phyloP scores from a whole-genome alignment of 805 yeast species.

The Schwanniomyces vanrijiae region DNA sequence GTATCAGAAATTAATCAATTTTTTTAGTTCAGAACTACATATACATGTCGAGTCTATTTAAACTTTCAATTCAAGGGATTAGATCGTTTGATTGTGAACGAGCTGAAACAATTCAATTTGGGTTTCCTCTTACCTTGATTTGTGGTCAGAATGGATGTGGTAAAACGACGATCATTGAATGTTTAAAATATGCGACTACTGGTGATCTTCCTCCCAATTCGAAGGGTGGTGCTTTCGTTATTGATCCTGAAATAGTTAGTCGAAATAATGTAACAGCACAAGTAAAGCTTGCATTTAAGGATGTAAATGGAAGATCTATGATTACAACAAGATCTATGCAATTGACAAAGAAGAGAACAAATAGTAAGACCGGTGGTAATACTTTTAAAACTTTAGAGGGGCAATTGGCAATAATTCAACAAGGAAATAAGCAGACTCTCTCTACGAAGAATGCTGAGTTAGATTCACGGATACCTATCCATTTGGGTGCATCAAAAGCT shows the following conservation, averaged over 20 bases:
- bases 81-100: slow-evolving; percentile 87
- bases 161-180: slow-evolving; percentile 93
- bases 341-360: slow-evolving; percentile 54
- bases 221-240: slow-evolving; percentile 93
- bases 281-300: slow-evolving; percentile 81
- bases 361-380: slow-evolving; percentile 36
- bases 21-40: not conserved
- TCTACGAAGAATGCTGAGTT: slow-evolving; percentile 83
- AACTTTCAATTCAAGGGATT: slow-evolving; percentile 70
- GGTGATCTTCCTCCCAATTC: slow-evolving; percentile 95
- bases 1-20: not conserved
- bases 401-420: slow-evolving; percentile 65
- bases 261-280: slow-evolving; percentile 83
- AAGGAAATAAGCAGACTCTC: slow-evolving; percentile 70
- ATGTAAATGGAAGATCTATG: slow-evolving; percentile 73
- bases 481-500: slow-evolving; percentile 85
- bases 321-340: slow-evolving; percentile 85
- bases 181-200: slow-evolving; percentile 89
- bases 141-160: slow-evolving; percentile 98
- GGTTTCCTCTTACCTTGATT: slow-evolving; percentile 85
- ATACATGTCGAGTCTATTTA: slow-evolving; percentile 41
- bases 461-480: slow-evolving; percentile 76
- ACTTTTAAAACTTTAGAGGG: slow-evolving; percentile 93
- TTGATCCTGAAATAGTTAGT: slow-evolving; percentile 82
- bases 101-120: slow-evolving; percentile 84